Evolutionary conservation across 805 yeast genomes (phyloP).

Genomic region (Yarrowia keelungensis): DNA sequence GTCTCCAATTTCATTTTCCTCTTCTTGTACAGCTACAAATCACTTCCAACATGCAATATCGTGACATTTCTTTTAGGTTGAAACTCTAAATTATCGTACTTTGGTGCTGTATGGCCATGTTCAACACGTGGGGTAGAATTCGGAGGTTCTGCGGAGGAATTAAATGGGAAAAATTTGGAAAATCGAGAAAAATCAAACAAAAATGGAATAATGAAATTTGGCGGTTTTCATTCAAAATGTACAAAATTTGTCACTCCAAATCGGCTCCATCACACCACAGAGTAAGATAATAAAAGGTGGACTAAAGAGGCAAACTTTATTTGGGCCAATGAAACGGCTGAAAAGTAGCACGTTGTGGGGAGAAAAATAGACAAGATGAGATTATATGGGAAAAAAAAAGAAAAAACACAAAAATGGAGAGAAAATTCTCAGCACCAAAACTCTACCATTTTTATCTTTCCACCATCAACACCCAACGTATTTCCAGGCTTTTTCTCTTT

Average conservation of each 20-base stretch:
- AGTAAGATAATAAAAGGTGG: neutral
- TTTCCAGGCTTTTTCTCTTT: too few relatives aligned
- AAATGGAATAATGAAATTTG: neutral
- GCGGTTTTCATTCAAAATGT: too few relatives aligned
- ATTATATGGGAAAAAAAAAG: neutral
- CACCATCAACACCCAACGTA: too few relatives aligned
- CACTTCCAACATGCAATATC: neutral
- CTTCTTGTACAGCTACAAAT: too few relatives aligned
- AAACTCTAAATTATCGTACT: conserved; percentile 13
- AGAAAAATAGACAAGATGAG: neutral
- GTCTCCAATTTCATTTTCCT: too few relatives aligned
- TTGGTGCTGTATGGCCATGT: conserved; percentile 15
- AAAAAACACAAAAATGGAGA: neutral
- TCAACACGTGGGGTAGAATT: conserved; percentile 9
- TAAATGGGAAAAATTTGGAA: neutral
- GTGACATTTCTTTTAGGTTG: neutral
- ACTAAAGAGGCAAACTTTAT: conserved; percentile 7
- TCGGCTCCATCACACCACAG: too few relatives aligned
- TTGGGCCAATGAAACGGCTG: conserved; percentile 34
- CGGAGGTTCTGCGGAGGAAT: neutral
- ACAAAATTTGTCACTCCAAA: too few relatives aligned
- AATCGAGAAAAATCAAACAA: neutral
- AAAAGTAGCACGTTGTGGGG: conserved; percentile 21
- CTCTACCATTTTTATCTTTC: too few relatives aligned
- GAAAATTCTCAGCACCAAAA: neutral